Base-by-base conservation (phyloP, 805 yeast species). In the Lipomyces oligophaga region DNA sequence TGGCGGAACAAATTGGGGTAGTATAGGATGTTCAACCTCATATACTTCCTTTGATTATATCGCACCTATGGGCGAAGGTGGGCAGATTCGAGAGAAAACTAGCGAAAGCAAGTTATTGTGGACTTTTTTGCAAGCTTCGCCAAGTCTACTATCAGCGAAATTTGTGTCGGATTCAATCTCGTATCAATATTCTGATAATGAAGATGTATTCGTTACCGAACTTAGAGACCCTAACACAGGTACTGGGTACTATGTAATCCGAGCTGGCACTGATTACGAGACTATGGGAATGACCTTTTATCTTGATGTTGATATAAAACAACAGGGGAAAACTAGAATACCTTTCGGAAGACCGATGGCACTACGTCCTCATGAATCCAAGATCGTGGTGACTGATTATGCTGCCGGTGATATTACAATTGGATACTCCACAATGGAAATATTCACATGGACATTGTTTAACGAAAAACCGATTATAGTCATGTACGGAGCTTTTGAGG, bases 1-100 rank as follows among this genome's bases (percentile, higher is more conserved):
- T 7, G 52, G 52, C 13, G 52, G 52, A 15, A 43, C 52, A n/a
- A 48, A 44, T 24, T 48, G 52, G 52, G 52, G 52, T 3, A 45
- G 43, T 8, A 31, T 48, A 20, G 52, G 45, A 3, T 32, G 45
- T 4, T 49, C 52, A n/a, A 41, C 28, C 3, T 44, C 43, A 8
- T 48, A 48, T 27, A 24, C 52, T 5, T 48, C 52, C 19, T 48
- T 41, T 36, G 52, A 48, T 36, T 43, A 44, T 39, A 49, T 45
- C 11, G 44, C 52, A 6, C 44, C 49, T 3, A 48, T 48, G 11
- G 31, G 45, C 16, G 52, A 48, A 33, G 27, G 34, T 13, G 34
- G 52, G 19, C 28, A 38, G 7, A 15, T 43, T 10, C 41, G 52
- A 10, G 49, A 43, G 20, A 48, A 48, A 22, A 49, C 52, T 5